A percentile compares a stretch with the other conserved stretches of the same genome.
Conservation (phyloP, 176 grass and related monocot species). For the Cymbopogon citratus region DNA sequence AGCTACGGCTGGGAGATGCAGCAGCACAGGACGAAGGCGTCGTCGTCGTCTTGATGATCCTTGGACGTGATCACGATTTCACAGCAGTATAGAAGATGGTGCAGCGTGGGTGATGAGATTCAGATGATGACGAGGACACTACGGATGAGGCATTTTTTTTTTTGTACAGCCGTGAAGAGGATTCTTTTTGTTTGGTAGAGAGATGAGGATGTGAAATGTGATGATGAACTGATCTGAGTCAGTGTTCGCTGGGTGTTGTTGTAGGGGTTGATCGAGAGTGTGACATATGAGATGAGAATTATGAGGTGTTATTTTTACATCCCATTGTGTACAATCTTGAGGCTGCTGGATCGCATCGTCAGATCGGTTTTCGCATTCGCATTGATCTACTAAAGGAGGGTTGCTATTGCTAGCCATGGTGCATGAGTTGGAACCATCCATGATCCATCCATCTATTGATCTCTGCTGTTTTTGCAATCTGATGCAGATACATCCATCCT, state of each 20-base stretch:
- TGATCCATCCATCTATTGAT: too few relatives aligned
- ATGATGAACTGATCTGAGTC: constrained; percentile 16
- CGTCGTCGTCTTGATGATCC: neutral
- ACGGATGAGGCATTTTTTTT: constrained; percentile 25
- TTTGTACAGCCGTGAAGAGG: constrained; percentile 34
- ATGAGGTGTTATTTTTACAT: neutral
- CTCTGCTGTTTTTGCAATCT: too few relatives aligned
- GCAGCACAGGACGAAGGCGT: neutral
- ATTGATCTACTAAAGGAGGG: too few relatives aligned
- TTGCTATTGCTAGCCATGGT: too few relatives aligned
- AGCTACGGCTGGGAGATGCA: constrained; percentile 58
- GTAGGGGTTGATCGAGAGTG: neutral
- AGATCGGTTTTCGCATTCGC: too few relatives aligned
- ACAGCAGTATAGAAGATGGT: neutral
- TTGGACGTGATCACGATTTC: neutral
- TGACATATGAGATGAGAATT: neutral
- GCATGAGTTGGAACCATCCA: too few relatives aligned
- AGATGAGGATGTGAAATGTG: neutral
- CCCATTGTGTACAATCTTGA: neutral
- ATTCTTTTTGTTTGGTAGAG: neutral
- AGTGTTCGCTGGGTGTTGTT: neutral
- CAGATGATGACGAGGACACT: neutral
- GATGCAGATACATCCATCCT: too few relatives aligned
- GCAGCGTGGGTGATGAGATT: too few relatives aligned
- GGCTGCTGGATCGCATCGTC: neutral